A percentile compares a stretch with the other conserved stretches of the same genome.
Conservation (phyloP, 306 rosid species). For the Arachis hypogaea region DNA sequence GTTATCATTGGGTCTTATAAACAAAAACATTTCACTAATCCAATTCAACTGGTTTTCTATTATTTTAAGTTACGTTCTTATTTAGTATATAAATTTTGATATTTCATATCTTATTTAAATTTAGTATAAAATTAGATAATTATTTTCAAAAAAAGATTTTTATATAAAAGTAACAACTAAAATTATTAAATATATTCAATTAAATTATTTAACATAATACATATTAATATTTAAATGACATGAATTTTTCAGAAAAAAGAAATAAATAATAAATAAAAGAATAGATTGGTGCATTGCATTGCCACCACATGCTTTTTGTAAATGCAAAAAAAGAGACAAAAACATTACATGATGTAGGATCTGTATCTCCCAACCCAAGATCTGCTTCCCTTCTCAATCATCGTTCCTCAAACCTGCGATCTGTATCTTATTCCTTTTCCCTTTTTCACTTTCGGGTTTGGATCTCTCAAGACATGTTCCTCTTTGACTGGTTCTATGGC, state of each 20-base stretch:
- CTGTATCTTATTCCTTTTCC: constrained; percentile 9
- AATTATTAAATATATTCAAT: too few species aligned
- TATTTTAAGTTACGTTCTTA: too few species aligned
- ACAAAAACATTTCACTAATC: too few species aligned
- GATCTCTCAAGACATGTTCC: constrained; percentile 56
- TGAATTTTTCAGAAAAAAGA: background rate
- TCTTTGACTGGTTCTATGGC: constrained; percentile 88
- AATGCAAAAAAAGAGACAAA: constrained; percentile 11
- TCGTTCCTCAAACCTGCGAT: constrained; percentile 34
- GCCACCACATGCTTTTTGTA: constrained; percentile 27
- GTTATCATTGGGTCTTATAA: too few species aligned
- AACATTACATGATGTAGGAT: constrained; percentile 38
- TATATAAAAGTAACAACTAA: too few species aligned
- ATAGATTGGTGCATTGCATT: constrained; percentile 6
- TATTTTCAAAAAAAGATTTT: too few species aligned
- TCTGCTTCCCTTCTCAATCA: constrained; percentile 23
- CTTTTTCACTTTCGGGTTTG: constrained; percentile 29
- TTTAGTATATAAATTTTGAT: too few species aligned
- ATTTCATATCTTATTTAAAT: too few species aligned
- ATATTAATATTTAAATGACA: too few species aligned
- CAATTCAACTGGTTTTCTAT: too few species aligned
- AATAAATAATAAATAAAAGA: background rate
- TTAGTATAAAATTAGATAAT: too few species aligned
- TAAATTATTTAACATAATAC: too few species aligned
- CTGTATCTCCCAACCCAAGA: constrained; percentile 6